These are phyloP conservation scores for Solanum hybrid DNA, from an alignment of 305 asterid genomes.

Conservation along the genomic window DNA sequence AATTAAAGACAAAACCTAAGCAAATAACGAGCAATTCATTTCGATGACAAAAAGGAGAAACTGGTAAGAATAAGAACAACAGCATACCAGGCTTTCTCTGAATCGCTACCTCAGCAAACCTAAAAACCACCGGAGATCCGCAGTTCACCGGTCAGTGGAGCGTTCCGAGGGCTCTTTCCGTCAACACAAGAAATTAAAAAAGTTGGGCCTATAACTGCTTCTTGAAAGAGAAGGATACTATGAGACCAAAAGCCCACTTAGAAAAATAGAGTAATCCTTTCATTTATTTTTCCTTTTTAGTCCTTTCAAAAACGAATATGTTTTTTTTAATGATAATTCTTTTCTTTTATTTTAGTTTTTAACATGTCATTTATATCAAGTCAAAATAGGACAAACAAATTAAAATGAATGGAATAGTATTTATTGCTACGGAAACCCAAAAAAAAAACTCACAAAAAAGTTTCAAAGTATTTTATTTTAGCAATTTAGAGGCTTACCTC, in stretches of 20 bases:
- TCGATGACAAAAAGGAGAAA: background rate
- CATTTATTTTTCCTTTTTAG: background rate
- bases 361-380: background rate
- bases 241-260: background rate
- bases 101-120: background rate
- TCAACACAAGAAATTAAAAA: slow-evolving; percentile 5
- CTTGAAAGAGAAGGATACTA: background rate
- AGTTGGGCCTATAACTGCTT: background rate
- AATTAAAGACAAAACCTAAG: background rate
- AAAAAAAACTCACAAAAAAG: background rate
- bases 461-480: background rate
- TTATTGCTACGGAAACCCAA: background rate
- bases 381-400: background rate
- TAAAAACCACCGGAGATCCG: background rate
- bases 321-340: background rate
- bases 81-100: background rate
- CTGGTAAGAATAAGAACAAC: background rate
- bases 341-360: background rate
- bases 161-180: background rate
- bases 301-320: background rate
- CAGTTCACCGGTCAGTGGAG: background rate
- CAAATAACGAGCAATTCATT: background rate
- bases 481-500: background rate
- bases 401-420: background rate
- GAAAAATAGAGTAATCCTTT: background rate